phyloP scores from a whole-genome alignment of 208 protist genomes.

The Lotmaria passim region DNA sequence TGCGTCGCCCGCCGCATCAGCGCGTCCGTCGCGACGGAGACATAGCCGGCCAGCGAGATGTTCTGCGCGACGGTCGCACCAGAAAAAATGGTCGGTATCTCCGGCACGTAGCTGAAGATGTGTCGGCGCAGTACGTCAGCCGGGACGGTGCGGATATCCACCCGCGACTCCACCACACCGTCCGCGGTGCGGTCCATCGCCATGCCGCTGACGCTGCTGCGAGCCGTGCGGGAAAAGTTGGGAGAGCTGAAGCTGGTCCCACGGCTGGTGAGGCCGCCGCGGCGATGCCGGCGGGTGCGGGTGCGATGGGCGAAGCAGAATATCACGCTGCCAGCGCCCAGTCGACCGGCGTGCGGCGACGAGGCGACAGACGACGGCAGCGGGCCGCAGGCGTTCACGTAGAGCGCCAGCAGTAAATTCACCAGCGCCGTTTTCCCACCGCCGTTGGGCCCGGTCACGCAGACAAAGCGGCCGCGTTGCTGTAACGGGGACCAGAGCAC shows the following conservation, averaged over 20 bases:
- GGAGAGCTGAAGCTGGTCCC: neutral
- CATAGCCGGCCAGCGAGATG: conserved; percentile 59
- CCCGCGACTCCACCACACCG: conserved; percentile 7
- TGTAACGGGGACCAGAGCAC: conserved; percentile 26
- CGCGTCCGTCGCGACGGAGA: conserved; percentile 46
- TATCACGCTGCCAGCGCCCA: conserved; percentile 14
- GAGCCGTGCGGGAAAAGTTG: neutral
- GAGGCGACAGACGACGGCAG: conserved; percentile 4
- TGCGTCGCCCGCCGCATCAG: conserved; percentile 43
- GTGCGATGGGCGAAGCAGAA: conserved; percentile 27
- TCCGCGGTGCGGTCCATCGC: neutral
- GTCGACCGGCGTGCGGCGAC: conserved; percentile 12
- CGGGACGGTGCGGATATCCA: conserved; percentile 39
- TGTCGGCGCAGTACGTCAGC: conserved; percentile 49
- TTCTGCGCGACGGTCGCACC: conserved; percentile 78
- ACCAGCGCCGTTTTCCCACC: conserved; percentile 69
- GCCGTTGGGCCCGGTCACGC: conserved; percentile 58
- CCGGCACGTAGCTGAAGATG: conserved; percentile 80
- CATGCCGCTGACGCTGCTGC: neutral
- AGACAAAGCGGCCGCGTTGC: conserved; percentile 56
- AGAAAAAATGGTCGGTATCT: conserved; percentile 57
- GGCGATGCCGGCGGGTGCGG: conserved; percentile 14
- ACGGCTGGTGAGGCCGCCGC: conserved; percentile 10
- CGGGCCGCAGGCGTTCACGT: conserved; percentile 17
- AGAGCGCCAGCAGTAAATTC: conserved; percentile 59